Percentiles rank a stretch among this genome's conserved stretches.
phyloP scores from a whole-genome alignment of 352 stramenopile species.

The Phytophthora capsici region DNA sequence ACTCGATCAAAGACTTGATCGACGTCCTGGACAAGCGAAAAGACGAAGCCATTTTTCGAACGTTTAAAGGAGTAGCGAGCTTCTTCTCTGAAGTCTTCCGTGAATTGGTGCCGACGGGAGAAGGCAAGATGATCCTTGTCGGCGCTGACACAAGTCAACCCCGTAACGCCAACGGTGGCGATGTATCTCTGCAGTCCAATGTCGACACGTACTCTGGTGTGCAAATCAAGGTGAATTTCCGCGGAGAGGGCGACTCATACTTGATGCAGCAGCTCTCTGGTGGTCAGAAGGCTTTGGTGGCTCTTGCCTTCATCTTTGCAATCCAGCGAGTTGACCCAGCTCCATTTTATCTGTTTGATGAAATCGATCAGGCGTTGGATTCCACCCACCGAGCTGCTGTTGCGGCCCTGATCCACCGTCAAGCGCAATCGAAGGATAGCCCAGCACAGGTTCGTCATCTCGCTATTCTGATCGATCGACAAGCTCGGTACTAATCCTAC shows the following conservation, averaged over 20 bases:
- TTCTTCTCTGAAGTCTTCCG: constrained; percentile 99
- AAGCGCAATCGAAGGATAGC: constrained; percentile 95
- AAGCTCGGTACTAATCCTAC: constrained; percentile 9
- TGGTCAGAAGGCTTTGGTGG: constrained; percentile 99
- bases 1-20: constrained; percentile 88
- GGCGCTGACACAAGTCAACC: constrained; percentile 65
- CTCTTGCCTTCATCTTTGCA: constrained; percentile 99
- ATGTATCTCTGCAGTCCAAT: constrained; percentile 40
- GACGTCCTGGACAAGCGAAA: constrained; percentile 96
- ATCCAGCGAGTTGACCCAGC: constrained; percentile 99
- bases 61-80: constrained; percentile 97
- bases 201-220: constrained; percentile 97
- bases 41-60: constrained; percentile 98
- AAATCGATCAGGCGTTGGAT: constrained; percentile 99
- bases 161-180: constrained; percentile 14
- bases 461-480: neutral
- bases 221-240: constrained; percentile 99
- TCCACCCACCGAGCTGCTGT: constrained; percentile 97
- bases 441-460: constrained; percentile 91
- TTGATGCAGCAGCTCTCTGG: constrained; percentile 99
- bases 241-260: constrained; percentile 95
- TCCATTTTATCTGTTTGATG: constrained; percentile 99
- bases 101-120: constrained; percentile 97
- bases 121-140: constrained; percentile 97
- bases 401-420: constrained; percentile 96